Percentiles rank a stretch among this genome's conserved stretches.
Evolutionary conservation across 306 rosid genomes (phyloP).

Genomic region (Dryas drummondii): DNA sequence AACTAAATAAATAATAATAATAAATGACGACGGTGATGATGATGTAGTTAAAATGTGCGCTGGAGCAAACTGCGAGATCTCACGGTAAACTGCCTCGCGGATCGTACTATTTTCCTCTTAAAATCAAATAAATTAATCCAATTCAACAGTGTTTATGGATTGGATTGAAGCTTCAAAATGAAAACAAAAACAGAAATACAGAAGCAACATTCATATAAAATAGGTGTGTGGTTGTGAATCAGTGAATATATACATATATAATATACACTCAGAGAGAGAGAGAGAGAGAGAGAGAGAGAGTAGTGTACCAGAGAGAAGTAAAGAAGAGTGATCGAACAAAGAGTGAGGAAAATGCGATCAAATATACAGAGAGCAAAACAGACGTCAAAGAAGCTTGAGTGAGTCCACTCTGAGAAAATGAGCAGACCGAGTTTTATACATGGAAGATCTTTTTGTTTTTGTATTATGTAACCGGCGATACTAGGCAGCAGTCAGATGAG

Average conservation of each 20-base stretch:
- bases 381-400: slow-evolving; percentile 3
- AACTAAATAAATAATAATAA: not conserved
- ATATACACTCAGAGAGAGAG: no score
- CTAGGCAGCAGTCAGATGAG: slow-evolving; percentile 19
- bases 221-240: not conserved
- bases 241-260: no score
- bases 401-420: slow-evolving; percentile 30
- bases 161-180: slow-evolving; percentile 16
- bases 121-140: slow-evolving; percentile 14
- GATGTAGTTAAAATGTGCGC: not conserved
- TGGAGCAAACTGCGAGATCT: slow-evolving; percentile 46
- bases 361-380: not conserved
- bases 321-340: slow-evolving; percentile 11
- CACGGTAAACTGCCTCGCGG: slow-evolving; percentile 24
- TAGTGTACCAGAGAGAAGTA: slow-evolving; percentile 25
- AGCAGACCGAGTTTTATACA: slow-evolving; percentile 1
- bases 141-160: not conserved
- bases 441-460: not conserved
- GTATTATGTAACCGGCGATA: slow-evolving; percentile 44
- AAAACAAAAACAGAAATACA: not conserved
- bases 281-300: slow-evolving; percentile 18
- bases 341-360: slow-evolving; percentile 27
- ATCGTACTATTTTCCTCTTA: slow-evolving; percentile 17
- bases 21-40: not conserved
- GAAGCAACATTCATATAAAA: slow-evolving; percentile 5